Conservation (phyloP, 2,329 filamentous ascomycete genomes). For the Podosphaera aphanis region DNA sequence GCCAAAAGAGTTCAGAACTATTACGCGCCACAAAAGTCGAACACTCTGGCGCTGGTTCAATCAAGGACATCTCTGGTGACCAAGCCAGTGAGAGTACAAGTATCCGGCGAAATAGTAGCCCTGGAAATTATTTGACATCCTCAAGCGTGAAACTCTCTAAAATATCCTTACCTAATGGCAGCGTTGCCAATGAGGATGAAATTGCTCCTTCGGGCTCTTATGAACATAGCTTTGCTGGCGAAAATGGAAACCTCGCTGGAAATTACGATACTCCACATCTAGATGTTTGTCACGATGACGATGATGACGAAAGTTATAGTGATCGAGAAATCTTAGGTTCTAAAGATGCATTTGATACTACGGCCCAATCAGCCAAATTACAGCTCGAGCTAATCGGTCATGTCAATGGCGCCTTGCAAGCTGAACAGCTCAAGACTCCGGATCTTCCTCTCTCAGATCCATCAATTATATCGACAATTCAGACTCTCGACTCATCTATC, state of each 20-base stretch:
- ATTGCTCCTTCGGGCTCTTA: constrained; percentile 28
- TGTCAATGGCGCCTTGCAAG: constrained; percentile 60
- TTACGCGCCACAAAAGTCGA: constrained; percentile 62
- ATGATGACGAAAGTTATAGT: constrained; percentile 54
- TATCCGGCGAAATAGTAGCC: constrained; percentile 22
- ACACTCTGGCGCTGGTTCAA: constrained; percentile 25
- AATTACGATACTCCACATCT: constrained; percentile 5
- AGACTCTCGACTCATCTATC: constrained; percentile 75
- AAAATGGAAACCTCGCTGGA: constrained; percentile 12
- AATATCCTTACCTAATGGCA: constrained; percentile 15
- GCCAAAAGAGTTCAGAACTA: constrained; percentile 49
- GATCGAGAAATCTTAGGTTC: constrained; percentile 51
- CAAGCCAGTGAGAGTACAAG: constrained; percentile 8
- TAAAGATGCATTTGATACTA: constrained; percentile 92
- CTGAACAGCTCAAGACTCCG: constrained; percentile 47
- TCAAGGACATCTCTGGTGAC: constrained; percentile 8
- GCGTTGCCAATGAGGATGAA: constrained; percentile 27
- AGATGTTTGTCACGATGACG: constrained; percentile 23
- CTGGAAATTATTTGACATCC: constrained; percentile 14
- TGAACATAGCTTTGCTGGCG: constrained; percentile 27
- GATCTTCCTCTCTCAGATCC: constrained; percentile 51
- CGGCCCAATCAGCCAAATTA: constrained; percentile 77
- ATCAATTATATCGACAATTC: constrained; percentile 50
- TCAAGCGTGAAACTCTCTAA: constrained; percentile 9
- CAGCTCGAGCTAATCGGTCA: constrained; percentile 78